Percentiles rank a stretch among this genome's conserved stretches.
These are phyloP conservation scores for Casuarina cunninghamiana DNA, from an alignment of 306 rosid genomes.

Conservation along the genomic window DNA sequence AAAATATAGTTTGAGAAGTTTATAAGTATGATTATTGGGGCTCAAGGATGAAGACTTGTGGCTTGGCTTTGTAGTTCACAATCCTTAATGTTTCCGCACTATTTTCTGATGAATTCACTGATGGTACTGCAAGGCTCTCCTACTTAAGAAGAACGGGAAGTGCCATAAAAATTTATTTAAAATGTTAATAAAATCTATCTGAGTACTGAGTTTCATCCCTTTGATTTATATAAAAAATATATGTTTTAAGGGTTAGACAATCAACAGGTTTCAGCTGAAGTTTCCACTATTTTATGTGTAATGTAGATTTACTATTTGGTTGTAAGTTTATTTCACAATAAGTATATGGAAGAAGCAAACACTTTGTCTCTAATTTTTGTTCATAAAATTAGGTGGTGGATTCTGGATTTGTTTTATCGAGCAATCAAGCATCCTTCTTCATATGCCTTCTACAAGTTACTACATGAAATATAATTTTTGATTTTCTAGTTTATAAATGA, in stretches of 20 bases:
- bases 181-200: background rate
- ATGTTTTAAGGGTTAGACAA: background rate
- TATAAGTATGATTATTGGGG: background rate
- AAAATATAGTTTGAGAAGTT: background rate
- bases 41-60: background rate
- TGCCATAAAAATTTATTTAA: background rate
- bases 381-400: slow-evolving; percentile 1
- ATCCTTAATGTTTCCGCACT: slow-evolving; percentile 3
- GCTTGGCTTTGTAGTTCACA: background rate
- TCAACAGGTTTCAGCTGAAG: background rate
- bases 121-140: background rate
- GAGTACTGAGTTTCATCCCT: background rate
- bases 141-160: background rate
- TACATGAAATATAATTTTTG: background rate
- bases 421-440: slow-evolving; percentile 14
- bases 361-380: background rate
- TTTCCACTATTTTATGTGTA: background rate
- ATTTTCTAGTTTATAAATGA: slow-evolving; percentile 16
- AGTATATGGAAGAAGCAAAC: background rate
- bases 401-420: slow-evolving; percentile 12
- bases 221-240: background rate
- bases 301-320: background rate
- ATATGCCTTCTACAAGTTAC: slow-evolving; percentile 13
- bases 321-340: background rate
- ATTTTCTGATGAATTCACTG: background rate